phyloP scores from a whole-genome alignment of 2,329 filamentous ascomycete species.

The Cladosporium phlei region DNA sequence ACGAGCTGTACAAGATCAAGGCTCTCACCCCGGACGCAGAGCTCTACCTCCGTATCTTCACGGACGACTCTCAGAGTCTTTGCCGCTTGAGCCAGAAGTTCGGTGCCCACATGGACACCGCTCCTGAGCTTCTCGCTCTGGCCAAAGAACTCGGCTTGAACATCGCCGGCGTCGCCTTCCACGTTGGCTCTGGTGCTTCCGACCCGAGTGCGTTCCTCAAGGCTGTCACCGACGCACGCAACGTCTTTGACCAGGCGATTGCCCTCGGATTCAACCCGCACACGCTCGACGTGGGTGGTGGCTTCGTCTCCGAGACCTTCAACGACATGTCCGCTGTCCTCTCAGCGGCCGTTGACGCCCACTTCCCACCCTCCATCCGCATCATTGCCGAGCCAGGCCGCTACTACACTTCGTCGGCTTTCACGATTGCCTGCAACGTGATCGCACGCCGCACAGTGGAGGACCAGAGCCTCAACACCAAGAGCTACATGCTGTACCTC shows the following conservation, averaged over 20 bases:
- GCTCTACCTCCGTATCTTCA: conserved; percentile 89
- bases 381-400: conserved; percentile 95
- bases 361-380: conserved; percentile 77
- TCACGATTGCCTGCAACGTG: conserved; percentile 91
- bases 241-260: conserved; percentile 80
- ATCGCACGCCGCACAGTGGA: conserved; percentile 89
- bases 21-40: conserved; percentile 84
- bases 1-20: conserved; percentile 97
- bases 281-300: conserved; percentile 89
- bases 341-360: conserved; percentile 72
- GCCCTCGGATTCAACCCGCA: conserved; percentile 74
- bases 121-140: conserved; percentile 68
- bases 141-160: conserved; percentile 81
- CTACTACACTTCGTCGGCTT: conserved; percentile 90
- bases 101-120: conserved; percentile 80
- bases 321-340: conserved; percentile 83
- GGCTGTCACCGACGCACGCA: conserved; percentile 82
- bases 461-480: conserved; percentile 55
- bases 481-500: conserved; percentile 92
- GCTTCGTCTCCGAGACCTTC: conserved; percentile 86
- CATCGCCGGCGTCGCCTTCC: conserved; percentile 94
- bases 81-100: conserved; percentile 98
- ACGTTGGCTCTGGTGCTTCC: conserved; percentile 92
- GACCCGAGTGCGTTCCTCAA: conserved; percentile 89
- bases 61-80: conserved; percentile 89